A percentile compares a stretch with the other conserved stretches of the same genome.
Evolutionary conservation across 176 grass and related monocot species (phyloP).

Genomic region (Hsuehochloa calcarea): DNA sequence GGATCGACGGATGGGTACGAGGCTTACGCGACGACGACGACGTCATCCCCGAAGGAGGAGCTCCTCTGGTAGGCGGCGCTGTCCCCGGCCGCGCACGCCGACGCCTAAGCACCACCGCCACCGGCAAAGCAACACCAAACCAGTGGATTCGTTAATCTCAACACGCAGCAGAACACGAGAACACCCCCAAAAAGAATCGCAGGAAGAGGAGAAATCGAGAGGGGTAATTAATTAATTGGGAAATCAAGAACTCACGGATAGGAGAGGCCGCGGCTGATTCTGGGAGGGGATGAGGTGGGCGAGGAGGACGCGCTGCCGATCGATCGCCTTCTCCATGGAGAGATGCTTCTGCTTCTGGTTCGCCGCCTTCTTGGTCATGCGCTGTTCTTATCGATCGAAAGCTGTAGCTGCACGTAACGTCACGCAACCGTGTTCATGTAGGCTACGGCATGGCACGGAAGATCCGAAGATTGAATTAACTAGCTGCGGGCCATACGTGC

Average conservation of each 20-base stretch:
- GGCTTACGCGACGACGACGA: slow-evolving; percentile 91
- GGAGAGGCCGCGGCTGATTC: background rate
- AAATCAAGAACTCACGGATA: slow-evolving; percentile 1
- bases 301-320: slow-evolving; percentile 80
- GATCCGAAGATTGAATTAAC: too few species aligned
- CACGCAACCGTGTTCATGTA: background rate
- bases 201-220: slow-evolving; percentile 8
- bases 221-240: background rate
- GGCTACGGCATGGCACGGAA: too few species aligned
- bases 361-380: background rate
- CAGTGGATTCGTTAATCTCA: background rate
- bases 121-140: background rate
- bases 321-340: slow-evolving; percentile 82
- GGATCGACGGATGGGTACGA: background rate
- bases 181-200: background rate
- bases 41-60: slow-evolving; percentile 70
- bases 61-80: slow-evolving; percentile 84
- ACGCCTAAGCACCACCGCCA: slow-evolving; percentile 41
- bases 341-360: background rate
- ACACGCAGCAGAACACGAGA: background rate
- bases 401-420: background rate
- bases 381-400: background rate
- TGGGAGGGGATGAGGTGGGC: slow-evolving; percentile 68
- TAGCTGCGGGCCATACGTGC: too few species aligned
- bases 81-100: slow-evolving; percentile 81